Evolutionary conservation across 192 early-diverging fungal species (phyloP), one percentile per base, ranked within the genome.

Genomic region (Backusella sp.): DNA sequence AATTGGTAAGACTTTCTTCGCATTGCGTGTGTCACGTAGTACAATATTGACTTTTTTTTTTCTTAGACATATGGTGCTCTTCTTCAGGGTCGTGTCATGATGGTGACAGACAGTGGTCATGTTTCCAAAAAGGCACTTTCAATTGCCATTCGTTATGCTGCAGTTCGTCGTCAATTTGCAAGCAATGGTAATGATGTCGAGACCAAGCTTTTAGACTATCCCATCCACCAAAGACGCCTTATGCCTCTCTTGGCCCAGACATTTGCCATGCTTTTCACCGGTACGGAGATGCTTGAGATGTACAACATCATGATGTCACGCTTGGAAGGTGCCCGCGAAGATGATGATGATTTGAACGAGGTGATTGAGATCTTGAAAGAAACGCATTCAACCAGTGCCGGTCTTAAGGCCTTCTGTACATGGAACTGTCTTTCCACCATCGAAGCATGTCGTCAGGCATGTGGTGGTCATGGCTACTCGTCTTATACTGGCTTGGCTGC

Each of bases 401-500:
- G 96, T 56, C 87, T 97, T 73, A 97, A 97, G 85, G 94, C 94
- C 52, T 96, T 96, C 78, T 95, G 94, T 82, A 97, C 96, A 5
- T 96, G 95, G 93, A 93, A 91, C 77, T 93, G 92, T 34, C 87
- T 96, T 42, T 91, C 91, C 79, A 94, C 92, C 46, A 97, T 97
- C 69, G 95, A 97, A 82, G 91, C 95, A 80, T 96, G 94, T 84
- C 90, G 96, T 26, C 96, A 96, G 85, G 86, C 94, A n/a, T 88
- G 93, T 67, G 96, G 96, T 78, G 96, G 96, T 42, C 96, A 97
- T 76, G 96, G 96, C 32, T 97, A 97, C 86, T 94, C 92, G 73
- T 89, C 93, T 11, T 96, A 96, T 89, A 94, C 96, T 6, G 96
- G 94, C 2, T 90, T 97, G 19, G 91, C 96, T 46, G 88, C 88